Conservation (phyloP, 768 basidiomycete genomes). For the Leccinellum rugosiceps region DNA sequence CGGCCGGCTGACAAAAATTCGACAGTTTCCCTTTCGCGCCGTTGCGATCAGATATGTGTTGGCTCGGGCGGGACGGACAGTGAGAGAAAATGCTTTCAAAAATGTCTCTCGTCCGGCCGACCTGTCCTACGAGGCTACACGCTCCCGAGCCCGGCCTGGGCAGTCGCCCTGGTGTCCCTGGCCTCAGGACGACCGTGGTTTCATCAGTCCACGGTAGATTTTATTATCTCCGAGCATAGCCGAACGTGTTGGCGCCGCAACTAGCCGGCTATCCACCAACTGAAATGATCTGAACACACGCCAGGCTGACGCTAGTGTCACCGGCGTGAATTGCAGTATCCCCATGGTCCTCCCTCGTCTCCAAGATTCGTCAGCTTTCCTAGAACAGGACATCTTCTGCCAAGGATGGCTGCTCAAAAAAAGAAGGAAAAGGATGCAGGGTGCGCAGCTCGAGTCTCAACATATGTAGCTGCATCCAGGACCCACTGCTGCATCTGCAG, state of each 20-base stretch:
- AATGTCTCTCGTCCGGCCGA: neutral
- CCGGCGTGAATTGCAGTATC: conserved; percentile 1
- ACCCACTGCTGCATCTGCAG: conserved; percentile 35
- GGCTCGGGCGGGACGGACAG: neutral
- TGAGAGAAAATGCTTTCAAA: conserved; percentile 12
- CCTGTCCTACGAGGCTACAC: conserved; percentile 3
- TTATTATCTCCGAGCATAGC: conserved; percentile 12
- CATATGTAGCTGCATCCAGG: neutral
- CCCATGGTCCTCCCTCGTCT: conserved; percentile 15
- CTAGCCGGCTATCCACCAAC: neutral
- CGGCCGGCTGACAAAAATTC: conserved; percentile 1
- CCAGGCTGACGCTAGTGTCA: neutral
- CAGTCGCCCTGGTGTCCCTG: neutral
- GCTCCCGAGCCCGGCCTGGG: neutral
- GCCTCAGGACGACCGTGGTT: neutral
- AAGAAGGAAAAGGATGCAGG: conserved; percentile 85
- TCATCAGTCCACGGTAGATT: neutral
- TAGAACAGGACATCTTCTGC: conserved; percentile 36
- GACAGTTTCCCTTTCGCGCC: neutral
- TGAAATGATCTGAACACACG: neutral
- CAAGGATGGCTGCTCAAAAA: conserved; percentile 88
- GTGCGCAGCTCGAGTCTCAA: conserved; percentile 33
- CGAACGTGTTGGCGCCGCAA: neutral
- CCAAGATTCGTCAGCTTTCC: conserved; percentile 3
- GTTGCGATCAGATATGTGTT: neutral